phyloP scores from a whole-genome alignment of 768 basidiomycete species.

The Leccinum ochraceum region DNA sequence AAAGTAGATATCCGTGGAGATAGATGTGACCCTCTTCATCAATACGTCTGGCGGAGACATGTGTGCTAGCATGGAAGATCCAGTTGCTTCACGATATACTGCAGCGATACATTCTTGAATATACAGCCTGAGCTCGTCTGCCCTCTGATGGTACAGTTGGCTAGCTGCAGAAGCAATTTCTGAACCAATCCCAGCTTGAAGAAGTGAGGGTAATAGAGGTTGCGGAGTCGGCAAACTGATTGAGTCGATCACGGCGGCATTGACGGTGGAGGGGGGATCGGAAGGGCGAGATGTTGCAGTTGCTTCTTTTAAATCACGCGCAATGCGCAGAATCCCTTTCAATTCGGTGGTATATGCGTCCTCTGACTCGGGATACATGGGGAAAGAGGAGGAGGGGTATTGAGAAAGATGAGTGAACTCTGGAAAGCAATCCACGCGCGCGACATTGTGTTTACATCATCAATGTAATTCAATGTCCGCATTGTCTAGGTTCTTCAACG shows the following conservation, averaged over 20 bases:
- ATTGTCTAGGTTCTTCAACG: not conserved
- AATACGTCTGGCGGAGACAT: accelerated
- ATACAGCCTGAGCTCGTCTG: not conserved
- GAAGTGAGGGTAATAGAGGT: not conserved
- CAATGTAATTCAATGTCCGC: conserved; percentile 14
- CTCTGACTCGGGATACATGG: no score
- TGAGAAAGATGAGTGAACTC: no score
- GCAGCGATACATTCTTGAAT: not conserved
- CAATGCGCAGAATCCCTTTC: not conserved
- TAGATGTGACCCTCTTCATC: not conserved
- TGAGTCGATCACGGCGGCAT: not conserved
- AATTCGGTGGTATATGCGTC: not conserved
- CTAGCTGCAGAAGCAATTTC: not conserved
- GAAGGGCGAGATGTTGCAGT: not conserved
- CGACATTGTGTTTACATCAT: not conserved
- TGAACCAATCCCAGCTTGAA: not conserved
- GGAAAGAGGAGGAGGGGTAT: no score
- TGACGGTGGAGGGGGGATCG: not conserved
- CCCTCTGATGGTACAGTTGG: not conserved
- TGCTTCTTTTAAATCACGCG: not conserved
- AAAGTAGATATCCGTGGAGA: not conserved
- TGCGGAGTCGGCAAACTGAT: not conserved
- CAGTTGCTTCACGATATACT: not conserved
- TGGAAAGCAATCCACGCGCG: no score
- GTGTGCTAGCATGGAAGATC: not conserved